phyloP scores from a whole-genome alignment of 2,329 filamentous ascomycete genomes.

The Lasiodiplodia sp. region DNA sequence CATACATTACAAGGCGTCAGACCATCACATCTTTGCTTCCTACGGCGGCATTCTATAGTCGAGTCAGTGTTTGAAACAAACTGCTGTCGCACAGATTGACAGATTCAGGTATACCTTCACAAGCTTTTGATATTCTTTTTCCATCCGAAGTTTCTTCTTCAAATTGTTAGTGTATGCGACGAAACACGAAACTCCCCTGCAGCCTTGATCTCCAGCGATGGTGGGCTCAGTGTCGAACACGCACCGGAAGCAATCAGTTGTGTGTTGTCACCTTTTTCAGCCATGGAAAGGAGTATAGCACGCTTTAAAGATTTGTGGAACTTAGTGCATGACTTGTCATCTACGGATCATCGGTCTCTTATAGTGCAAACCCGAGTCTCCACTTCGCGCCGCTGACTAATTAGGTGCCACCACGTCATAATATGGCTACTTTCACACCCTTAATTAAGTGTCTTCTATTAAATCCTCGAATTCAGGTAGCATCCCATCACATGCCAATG shows the following conservation, averaged over 20 bases:
- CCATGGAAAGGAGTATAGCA: background rate
- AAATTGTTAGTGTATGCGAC: background rate
- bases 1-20: constrained; percentile 24
- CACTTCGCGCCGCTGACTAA: background rate
- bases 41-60: constrained; percentile 14
- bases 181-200: background rate
- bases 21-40: constrained; percentile 26
- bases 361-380: background rate
- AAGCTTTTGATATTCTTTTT: constrained; percentile 12
- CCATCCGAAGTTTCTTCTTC: background rate
- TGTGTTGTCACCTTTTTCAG: background rate
- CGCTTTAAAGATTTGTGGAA: background rate
- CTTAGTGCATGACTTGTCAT: background rate
- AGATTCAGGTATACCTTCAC: constrained; percentile 1
- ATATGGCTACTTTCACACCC: no score
- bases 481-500: no score
- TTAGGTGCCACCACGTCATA: background rate
- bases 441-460: no score
- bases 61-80: background rate
- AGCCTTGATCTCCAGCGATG: no score
- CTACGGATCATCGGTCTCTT: constrained; percentile 2
- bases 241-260: background rate
- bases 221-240: background rate
- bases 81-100: no score
- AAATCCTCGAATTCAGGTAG: no score